A percentile compares a stretch with the other conserved stretches of the same genome.
Evolutionary conservation across 129 eudicot genomes (phyloP).

Genomic region (Escallonia rubra): DNA sequence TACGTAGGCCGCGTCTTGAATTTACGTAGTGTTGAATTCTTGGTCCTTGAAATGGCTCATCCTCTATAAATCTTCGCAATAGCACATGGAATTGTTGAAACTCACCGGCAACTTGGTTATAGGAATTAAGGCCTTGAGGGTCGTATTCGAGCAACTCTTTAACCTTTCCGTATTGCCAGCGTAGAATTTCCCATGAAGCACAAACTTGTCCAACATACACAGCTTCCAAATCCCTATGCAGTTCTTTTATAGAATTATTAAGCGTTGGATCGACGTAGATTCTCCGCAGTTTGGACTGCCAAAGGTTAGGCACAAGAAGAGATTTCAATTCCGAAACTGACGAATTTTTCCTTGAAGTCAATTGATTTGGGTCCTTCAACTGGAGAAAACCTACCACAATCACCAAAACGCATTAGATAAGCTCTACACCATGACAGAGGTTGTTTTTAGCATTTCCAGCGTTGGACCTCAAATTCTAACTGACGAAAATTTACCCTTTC

Average conservation of each 20-base stretch:
- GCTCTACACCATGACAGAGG: background rate
- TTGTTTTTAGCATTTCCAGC: no score
- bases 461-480: no score
- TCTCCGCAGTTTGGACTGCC: slow-evolving; percentile 47
- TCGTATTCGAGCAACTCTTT: slow-evolving; percentile 56
- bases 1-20: slow-evolving; percentile 38
- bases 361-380: slow-evolving; percentile 58
- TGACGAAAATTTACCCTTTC: no score
- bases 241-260: slow-evolving; percentile 53
- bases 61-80: slow-evolving; percentile 68
- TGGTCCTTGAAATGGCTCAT: slow-evolving; percentile 76
- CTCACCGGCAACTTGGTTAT: slow-evolving; percentile 69
- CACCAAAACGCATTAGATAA: slow-evolving; percentile 6
- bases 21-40: slow-evolving; percentile 57
- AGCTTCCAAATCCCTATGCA: slow-evolving; percentile 60
- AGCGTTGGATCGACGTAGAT: slow-evolving; percentile 62
- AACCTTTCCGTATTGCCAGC: slow-evolving; percentile 66
- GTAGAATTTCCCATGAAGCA: slow-evolving; percentile 87
- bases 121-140: slow-evolving; percentile 41
- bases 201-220: slow-evolving; percentile 88
- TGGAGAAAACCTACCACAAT: slow-evolving; percentile 50
- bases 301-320: slow-evolving; percentile 31
- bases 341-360: slow-evolving; percentile 35
- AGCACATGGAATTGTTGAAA: slow-evolving; percentile 89
- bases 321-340: slow-evolving; percentile 41